Percentiles rank a stretch among this genome's conserved stretches.
phyloP scores from a whole-genome alignment of 345 rosid genomes.

The Noccaea bulbosa region DNA sequence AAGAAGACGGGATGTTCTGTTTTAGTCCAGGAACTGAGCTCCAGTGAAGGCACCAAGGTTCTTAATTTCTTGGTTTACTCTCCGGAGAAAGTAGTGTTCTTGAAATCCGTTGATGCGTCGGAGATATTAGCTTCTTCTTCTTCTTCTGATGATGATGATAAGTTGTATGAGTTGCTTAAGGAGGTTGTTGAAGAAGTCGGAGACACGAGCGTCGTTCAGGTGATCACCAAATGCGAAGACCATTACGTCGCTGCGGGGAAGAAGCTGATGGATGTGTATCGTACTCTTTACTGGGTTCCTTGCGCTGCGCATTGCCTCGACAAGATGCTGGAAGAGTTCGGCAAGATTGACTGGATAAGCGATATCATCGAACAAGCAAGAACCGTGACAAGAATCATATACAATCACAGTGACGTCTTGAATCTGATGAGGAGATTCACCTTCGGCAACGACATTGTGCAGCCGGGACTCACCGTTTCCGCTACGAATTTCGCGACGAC shows the following conservation, averaged over 20 bases:
- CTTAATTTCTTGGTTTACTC: slow-evolving; percentile 65
- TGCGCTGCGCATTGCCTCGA: slow-evolving; percentile 75
- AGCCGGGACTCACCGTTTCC: slow-evolving; percentile 57
- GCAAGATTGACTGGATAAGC: slow-evolving; percentile 58
- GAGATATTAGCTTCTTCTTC: slow-evolving; percentile 47
- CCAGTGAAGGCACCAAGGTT: slow-evolving; percentile 51
- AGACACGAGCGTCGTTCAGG: slow-evolving; percentile 70
- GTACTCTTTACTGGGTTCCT: slow-evolving; percentile 86
- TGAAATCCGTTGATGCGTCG: slow-evolving; percentile 71
- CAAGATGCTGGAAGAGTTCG: slow-evolving; percentile 77
- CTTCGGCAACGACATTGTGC: slow-evolving; percentile 73
- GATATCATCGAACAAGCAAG: slow-evolving; percentile 72
- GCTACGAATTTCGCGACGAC: slow-evolving; percentile 75
- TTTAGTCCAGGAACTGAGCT: slow-evolving; percentile 67
- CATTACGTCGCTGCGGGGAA: slow-evolving; percentile 63
- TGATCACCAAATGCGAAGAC: slow-evolving; percentile 70
- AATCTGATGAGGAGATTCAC: slow-evolving; percentile 79
- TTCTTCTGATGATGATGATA: slow-evolving; percentile 37
- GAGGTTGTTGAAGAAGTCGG: slow-evolving; percentile 87
- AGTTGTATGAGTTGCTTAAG: slow-evolving; percentile 61
- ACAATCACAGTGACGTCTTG: slow-evolving; percentile 69
- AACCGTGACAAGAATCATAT: slow-evolving; percentile 77
- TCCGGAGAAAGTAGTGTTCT: slow-evolving; percentile 70
- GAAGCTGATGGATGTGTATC: slow-evolving; percentile 65
- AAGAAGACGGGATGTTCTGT: slow-evolving; percentile 76